Percentiles rank a stretch among this genome's conserved stretches.
Evolutionary conservation across 441 rosid genomes (phyloP).

Genomic region (Jatropha multifida): DNA sequence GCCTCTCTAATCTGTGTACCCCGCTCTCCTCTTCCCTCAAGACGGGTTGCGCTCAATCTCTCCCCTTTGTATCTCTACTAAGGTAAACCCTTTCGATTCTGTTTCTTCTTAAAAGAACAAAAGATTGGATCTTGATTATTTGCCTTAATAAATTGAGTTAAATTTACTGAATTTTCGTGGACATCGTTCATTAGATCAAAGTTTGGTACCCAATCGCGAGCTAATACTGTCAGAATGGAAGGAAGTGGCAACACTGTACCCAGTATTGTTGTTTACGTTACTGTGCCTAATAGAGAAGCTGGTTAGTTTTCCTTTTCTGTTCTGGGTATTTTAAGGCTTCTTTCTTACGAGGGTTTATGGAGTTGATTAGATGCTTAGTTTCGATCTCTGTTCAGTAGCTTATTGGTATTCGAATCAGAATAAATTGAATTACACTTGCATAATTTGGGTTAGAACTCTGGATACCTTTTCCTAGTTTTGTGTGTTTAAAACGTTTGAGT

Average conservation of each 20-base stretch:
- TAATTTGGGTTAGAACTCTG: too few relatives aligned
- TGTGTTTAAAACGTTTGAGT: not conserved
- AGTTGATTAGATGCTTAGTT: not conserved
- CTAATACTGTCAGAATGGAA: conserved; percentile 7
- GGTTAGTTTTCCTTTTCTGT: not conserved
- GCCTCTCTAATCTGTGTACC: conserved; percentile 48
- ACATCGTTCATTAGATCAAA: conserved; percentile 44
- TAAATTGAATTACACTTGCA: not conserved
- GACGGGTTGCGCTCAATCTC: conserved; percentile 54
- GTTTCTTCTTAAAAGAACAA: not conserved
- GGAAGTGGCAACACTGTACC: conserved; percentile 1
- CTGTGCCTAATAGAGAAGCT: conserved; percentile 56
- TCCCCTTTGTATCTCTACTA: conserved; percentile 43
- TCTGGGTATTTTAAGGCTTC: not conserved
- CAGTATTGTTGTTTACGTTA: conserved; percentile 76
- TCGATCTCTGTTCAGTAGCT: not conserved
- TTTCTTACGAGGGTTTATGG: not conserved
- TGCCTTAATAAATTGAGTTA: not conserved
- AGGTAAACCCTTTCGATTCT: conserved; percentile 33
- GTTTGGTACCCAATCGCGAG: conserved; percentile 39
- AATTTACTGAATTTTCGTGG: not conserved
- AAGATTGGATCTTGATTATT: not conserved
- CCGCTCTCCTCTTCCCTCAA: conserved; percentile 38
- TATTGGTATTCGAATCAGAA: not conserved
- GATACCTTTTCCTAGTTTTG: not conserved